These are phyloP conservation scores for Domatiomyces globalis DNA, from an alignment of 2,329 filamentous ascomycete genomes.

Conservation along the genomic window DNA sequence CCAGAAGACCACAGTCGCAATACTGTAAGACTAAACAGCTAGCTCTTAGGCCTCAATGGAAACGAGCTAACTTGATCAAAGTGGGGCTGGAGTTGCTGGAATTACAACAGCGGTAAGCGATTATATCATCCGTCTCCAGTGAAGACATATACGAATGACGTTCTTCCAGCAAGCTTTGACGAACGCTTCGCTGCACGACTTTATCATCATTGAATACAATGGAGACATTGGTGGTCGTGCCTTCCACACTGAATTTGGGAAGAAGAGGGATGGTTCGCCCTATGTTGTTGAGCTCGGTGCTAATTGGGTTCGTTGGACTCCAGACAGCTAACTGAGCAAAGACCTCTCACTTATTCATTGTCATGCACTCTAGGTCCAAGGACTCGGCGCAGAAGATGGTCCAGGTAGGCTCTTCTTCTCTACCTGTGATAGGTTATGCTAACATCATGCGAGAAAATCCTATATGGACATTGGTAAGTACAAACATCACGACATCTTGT, in stretches of 20 bases:
- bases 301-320: constrained; percentile 41
- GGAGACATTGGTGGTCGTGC: constrained; percentile 49
- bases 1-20: no score
- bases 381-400: constrained; percentile 25
- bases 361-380: constrained; percentile 26
- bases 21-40: no score
- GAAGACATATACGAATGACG: no score
- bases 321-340: constrained; percentile 13
- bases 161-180: constrained; percentile 37
- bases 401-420: constrained; percentile 18
- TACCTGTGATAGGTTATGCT: no score
- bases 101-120: no score
- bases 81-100: no score
- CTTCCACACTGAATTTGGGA: constrained; percentile 43
- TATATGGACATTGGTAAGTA: constrained; percentile 39
- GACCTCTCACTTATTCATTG: no score
- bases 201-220: constrained; percentile 51
- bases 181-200: constrained; percentile 48
- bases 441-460: constrained; percentile 32
- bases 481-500: constrained; percentile 10
- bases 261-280: constrained; percentile 35
- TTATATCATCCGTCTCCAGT: no score
- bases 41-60: no score
- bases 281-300: constrained; percentile 52
- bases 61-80: no score